These are phyloP conservation scores for Boletus subcaerulescens DNA, from an alignment of 768 basidiomycete species.

Conservation along the genomic window DNA sequence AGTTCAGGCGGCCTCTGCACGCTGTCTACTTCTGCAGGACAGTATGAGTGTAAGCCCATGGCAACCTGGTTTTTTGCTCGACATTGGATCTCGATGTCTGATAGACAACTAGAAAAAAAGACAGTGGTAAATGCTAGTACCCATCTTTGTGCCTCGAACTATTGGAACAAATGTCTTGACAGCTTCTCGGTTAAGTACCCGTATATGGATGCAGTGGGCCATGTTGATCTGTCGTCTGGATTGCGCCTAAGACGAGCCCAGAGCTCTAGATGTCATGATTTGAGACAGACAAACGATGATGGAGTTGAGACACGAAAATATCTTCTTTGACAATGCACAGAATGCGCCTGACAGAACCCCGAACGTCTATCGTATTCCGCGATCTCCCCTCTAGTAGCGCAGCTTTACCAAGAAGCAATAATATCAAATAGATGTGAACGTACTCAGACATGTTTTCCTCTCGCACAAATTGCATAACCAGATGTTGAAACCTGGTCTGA, in stretches of 20 bases:
- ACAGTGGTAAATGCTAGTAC: conserved; percentile 68
- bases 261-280: too few species aligned
- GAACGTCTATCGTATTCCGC: conserved; percentile 78
- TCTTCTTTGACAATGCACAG: conserved; percentile 86
- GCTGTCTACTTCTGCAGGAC: conserved; percentile 68
- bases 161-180: too few species aligned
- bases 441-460: conserved; percentile 96
- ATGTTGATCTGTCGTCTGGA: too few species aligned
- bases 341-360: conserved; percentile 94
- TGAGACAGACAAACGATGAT: too few species aligned
- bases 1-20: conserved; percentile 60
- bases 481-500: conserved; percentile 94
- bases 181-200: too few species aligned
- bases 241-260: too few species aligned
- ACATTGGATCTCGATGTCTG: conserved; percentile 34
- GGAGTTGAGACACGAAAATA: conserved; percentile 43
- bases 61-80: conserved; percentile 30
- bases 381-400: conserved; percentile 66
- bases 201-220: too few species aligned
- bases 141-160: too few species aligned
- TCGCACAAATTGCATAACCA: conserved; percentile 97
- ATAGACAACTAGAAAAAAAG: conserved; percentile 67
- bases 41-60: conserved; percentile 70
- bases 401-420: not conserved
- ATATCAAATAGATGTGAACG: conserved; percentile 27